Percentiles rank a stretch among this genome's conserved stretches.
phyloP scores from a whole-genome alignment of 1,284 basidiomycete genomes.

The Golubevia sp. region DNA sequence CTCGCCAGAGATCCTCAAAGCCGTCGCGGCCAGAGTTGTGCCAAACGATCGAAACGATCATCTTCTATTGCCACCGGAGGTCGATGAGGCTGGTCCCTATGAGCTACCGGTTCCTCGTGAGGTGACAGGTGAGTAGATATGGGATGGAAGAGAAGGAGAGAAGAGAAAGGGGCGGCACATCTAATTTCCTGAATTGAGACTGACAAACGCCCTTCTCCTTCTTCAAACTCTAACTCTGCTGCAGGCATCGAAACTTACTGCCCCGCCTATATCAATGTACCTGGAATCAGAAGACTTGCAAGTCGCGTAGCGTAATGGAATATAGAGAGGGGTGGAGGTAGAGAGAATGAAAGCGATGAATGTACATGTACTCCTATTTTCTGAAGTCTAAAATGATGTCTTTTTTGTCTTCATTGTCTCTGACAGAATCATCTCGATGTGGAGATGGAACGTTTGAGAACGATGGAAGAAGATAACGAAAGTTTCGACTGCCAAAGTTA shows the following conservation, averaged over 20 bases:
- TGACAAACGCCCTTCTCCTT: no score
- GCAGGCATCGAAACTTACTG: constrained; percentile 59
- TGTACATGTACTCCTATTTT: no score
- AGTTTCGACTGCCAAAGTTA: no score
- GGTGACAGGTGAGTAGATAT: constrained; percentile 32
- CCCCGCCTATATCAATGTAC: constrained; percentile 55
- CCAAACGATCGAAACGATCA: constrained; percentile 61
- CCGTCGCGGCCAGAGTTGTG: constrained; percentile 55
- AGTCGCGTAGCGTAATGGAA: constrained; percentile 45
- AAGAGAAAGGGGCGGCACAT: no score
- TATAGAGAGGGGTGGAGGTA: no score
- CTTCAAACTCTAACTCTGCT: background rate
- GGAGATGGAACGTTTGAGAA: no score
- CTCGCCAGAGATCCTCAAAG: constrained; percentile 61
- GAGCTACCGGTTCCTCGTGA: constrained; percentile 56
- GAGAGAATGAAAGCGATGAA: no score
- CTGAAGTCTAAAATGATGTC: no score
- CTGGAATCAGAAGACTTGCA: constrained; percentile 47
- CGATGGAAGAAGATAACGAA: no score
- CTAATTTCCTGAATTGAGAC: no score
- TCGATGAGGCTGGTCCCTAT: constrained; percentile 60
- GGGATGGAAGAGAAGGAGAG: background rate
- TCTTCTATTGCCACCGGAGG: constrained; percentile 56
- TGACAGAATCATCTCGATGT: no score
- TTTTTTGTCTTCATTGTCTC: no score